A percentile compares a stretch with the other conserved stretches of the same genome.
These are phyloP conservation scores for Solanum chacoense DNA, from an alignment of 305 asterid species.

Conservation along the genomic window DNA sequence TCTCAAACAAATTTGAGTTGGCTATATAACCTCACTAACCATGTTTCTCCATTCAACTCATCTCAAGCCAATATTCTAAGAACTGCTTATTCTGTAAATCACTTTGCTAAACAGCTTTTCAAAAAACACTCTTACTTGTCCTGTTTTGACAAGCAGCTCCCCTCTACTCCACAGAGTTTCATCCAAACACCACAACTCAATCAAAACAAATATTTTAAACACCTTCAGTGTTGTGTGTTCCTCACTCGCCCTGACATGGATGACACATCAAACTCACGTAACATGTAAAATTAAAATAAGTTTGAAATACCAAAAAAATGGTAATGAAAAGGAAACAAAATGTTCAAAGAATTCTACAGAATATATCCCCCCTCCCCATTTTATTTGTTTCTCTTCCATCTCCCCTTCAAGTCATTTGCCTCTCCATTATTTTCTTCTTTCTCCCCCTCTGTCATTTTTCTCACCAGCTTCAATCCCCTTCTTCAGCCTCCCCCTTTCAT, in stretches of 20 bases:
- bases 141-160: background rate
- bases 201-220: background rate
- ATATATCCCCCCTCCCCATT: background rate
- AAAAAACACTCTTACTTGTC: background rate
- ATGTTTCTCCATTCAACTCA: background rate
- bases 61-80: background rate
- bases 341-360: background rate
- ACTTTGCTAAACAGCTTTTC: background rate
- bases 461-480: background rate
- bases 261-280: background rate
- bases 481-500: background rate
- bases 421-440: background rate
- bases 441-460: background rate
- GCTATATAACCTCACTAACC: background rate
- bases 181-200: background rate
- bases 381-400: background rate
- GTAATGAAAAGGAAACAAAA: background rate
- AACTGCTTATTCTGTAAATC: background rate
- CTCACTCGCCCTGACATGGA: background rate
- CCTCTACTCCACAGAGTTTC: background rate
- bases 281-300: background rate
- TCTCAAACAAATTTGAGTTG: background rate
- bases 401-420: background rate
- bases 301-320: background rate
- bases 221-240: background rate